Conservation (phyloP, 31 red algal species). For the Bonnemaisonia californica region DNA sequence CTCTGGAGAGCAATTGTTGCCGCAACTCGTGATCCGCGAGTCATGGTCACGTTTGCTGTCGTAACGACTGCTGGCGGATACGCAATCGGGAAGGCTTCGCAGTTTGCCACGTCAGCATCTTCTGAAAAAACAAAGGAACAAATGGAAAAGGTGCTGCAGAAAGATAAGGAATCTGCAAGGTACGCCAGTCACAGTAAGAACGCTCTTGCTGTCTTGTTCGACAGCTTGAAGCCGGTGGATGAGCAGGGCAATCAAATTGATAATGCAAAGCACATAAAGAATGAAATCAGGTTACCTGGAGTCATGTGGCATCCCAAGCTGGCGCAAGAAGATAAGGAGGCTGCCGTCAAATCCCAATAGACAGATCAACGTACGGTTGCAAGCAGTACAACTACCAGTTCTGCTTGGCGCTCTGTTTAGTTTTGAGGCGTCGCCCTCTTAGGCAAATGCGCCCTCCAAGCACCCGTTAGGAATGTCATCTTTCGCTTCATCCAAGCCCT, state of each 20-base stretch:
- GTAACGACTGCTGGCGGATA: conserved; percentile 38
- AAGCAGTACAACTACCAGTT: too few relatives aligned
- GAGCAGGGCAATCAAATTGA: neutral
- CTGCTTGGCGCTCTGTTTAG: too few relatives aligned
- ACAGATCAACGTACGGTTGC: neutral
- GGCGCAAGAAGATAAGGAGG: conserved; percentile 26
- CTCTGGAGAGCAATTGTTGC: conserved; percentile 44
- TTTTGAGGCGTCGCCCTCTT: too few relatives aligned
- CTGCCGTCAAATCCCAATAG: neutral
- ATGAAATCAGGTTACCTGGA: conserved; percentile 43
- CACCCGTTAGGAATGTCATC: too few relatives aligned
- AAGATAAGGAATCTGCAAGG: conserved; percentile 41
- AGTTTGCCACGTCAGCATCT: conserved; percentile 21
- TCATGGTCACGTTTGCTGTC: conserved; percentile 30
- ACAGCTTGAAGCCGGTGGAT: conserved; percentile 26
- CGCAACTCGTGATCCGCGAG: conserved; percentile 48
- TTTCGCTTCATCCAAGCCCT: too few relatives aligned
- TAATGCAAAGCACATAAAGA: conserved; percentile 53
- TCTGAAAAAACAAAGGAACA: conserved; percentile 52
- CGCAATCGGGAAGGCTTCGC: conserved; percentile 35
- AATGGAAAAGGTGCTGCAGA: conserved; percentile 42
- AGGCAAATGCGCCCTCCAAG: too few relatives aligned
- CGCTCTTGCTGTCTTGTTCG: conserved; percentile 62
- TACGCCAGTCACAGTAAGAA: conserved; percentile 61
- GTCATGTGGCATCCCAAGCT: conserved; percentile 57